These are phyloP conservation scores for Crithidia expoeki DNA, from an alignment of 208 protist species.

Conservation along the genomic window DNA sequence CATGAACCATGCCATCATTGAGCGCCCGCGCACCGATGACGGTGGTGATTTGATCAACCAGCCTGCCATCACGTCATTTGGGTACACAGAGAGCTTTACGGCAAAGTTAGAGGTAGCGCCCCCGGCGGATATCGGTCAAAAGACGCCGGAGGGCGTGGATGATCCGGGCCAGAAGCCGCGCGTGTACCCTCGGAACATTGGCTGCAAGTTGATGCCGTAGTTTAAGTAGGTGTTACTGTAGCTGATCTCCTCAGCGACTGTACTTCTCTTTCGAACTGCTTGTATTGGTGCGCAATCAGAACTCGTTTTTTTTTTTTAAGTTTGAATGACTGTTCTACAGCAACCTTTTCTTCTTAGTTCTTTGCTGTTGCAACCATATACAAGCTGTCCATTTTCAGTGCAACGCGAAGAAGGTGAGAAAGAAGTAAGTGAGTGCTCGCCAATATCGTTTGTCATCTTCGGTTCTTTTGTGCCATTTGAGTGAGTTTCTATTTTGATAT, in stretches of 20 bases:
- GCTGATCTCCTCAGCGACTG: no score
- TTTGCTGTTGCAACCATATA: no score
- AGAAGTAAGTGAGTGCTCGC: no score
- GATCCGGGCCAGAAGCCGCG: conserved; percentile 89
- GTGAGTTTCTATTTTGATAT: not conserved
- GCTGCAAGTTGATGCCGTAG: conserved; percentile 89
- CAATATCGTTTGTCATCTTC: not conserved
- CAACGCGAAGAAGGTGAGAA: no score
- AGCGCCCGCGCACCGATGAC: conserved; percentile 84
- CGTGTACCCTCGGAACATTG: conserved; percentile 83
- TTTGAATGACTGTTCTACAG: no score
- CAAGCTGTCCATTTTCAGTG: no score
- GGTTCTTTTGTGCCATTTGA: not conserved
- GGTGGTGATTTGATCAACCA: conserved; percentile 89
- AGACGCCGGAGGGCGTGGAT: conserved; percentile 84
- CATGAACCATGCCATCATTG: conserved; percentile 88
- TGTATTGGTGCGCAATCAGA: no score
- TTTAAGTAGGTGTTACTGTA: not conserved
- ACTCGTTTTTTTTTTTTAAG: no score
- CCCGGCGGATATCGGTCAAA: conserved; percentile 85
- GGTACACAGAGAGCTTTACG: conserved; percentile 88
- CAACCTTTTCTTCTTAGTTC: no score
- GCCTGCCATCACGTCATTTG: conserved; percentile 87
- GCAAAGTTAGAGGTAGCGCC: conserved; percentile 84
- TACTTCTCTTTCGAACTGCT: no score